Percentiles rank a stretch among this genome's conserved stretches.
Evolutionary conservation across 306 rosid genomes (phyloP).

Genomic region (Mimosa pudica): DNA sequence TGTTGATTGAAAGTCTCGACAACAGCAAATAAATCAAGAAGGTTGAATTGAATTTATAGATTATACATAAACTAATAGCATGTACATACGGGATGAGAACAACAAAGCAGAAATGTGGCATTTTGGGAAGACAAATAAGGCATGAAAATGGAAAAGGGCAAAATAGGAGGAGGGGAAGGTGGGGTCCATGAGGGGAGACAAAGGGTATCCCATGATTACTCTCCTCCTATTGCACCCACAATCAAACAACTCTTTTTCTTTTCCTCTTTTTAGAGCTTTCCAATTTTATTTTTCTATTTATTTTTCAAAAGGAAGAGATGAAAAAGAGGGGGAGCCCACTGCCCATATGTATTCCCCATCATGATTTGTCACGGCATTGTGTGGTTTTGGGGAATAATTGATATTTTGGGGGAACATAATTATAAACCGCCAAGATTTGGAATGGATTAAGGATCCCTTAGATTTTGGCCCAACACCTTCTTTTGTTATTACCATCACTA

Average conservation of each 20-base stretch:
- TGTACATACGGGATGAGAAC: background rate
- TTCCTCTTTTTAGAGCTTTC: constrained; percentile 5
- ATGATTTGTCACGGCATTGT: background rate
- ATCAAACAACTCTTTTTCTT: background rate
- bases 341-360: constrained; percentile 22
- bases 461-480: constrained; percentile 45
- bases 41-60: background rate
- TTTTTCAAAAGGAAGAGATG: constrained; percentile 7
- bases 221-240: constrained; percentile 54
- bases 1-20: background rate
- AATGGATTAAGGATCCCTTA: constrained; percentile 33
- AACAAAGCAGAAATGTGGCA: background rate
- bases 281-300: background rate
- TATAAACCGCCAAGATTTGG: constrained; percentile 40
- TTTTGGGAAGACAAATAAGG: background rate
- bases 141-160: constrained; percentile 31
- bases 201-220: constrained; percentile 78
- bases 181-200: constrained; percentile 75
- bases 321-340: constrained; percentile 23
- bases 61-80: background rate
- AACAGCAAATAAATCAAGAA: background rate
- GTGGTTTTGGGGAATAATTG: constrained; percentile 23
- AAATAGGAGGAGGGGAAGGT: constrained; percentile 2
- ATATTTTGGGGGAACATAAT: constrained; percentile 40
- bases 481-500: constrained; percentile 45